Percentiles rank a stretch among this genome's conserved stretches.
These are phyloP conservation scores for Neurospora sp. DNA, from an alignment of 495 filamentous ascomycete genomes.

Conservation along the genomic window DNA sequence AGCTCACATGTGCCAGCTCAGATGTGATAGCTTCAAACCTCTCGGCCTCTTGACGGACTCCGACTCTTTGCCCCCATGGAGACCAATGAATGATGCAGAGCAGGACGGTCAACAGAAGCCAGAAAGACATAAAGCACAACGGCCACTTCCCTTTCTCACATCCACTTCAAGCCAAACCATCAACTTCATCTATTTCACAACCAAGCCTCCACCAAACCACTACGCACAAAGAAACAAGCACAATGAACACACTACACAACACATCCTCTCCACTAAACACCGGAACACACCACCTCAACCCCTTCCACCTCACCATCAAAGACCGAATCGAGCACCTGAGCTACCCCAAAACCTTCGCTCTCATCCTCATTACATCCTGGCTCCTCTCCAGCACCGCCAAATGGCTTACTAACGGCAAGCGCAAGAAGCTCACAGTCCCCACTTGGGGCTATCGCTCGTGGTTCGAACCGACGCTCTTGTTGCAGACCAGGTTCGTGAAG, in stretches of 20 bases:
- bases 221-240: not conserved
- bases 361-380: not conserved
- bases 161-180: not conserved
- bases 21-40: not conserved
- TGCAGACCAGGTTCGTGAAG: not conserved
- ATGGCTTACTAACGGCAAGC: not conserved
- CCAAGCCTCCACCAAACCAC: not conserved
- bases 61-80: not conserved
- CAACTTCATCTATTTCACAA: not conserved
- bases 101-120: not conserved
- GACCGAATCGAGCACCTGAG: not conserved
- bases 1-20: not conserved
- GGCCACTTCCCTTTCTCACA: not conserved
- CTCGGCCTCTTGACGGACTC: not conserved
- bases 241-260: not conserved
- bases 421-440: not conserved
- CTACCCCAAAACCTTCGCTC: not conserved
- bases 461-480: not conserved
- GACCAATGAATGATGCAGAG: not conserved
- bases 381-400: not conserved
- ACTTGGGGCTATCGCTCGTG: not conserved
- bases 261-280: not conserved
- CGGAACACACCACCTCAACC: not conserved
- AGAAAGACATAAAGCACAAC: not conserved
- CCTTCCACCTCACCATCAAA: not conserved